Evolutionary conservation across 2,329 filamentous ascomycete genomes (phyloP), one percentile per base, ranked within the genome.

Genomic region (Penicillium italicum): DNA sequence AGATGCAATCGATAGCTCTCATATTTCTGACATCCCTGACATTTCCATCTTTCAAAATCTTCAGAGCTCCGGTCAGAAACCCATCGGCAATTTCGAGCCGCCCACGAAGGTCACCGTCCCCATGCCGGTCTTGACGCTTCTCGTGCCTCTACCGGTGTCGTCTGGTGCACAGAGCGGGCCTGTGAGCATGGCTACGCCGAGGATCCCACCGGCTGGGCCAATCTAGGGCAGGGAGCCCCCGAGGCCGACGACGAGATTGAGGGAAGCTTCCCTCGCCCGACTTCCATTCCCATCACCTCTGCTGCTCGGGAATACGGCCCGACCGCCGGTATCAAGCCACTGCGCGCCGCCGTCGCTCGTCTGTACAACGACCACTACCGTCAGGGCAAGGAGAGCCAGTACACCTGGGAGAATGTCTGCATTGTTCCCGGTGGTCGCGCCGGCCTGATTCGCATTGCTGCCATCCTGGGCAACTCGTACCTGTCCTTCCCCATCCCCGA

Each of bases 391-490:
- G 82, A 85, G 11, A 93, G 88, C 74, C 82, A 95, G 76, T 97
- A 97, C 74, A 95, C 90, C 6, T 97, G 90, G 89, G 93, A 97
- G 80, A 97, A 97, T 73, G 93, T 97, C 18, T 92, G 90, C 72
- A 96, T 97, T 72, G 93, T 97, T 4, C 93, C 93, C 43, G 92
- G 92, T 73, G 93, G 93, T 37, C 85, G 93, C 66, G 93, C 93
- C 33, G 93, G 93, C 46, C 79, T 97, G 76, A 97, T 97, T 72
- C 85, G 93, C 66, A 97, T 97, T 72, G 93, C 93, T 20, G 93
- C 93, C 49, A 91, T 97, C 6, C 77, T 97, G 65, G 93, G 93
- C 62, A 96, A 96, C 73, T 87, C 91, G 53, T 96, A 96, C 70
- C 81, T 97, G 60, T 90, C 88, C 40, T 97, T 97, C 82, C 96